Conservation (phyloP, 441 rosid species). For the Adansonia grandidieri region DNA sequence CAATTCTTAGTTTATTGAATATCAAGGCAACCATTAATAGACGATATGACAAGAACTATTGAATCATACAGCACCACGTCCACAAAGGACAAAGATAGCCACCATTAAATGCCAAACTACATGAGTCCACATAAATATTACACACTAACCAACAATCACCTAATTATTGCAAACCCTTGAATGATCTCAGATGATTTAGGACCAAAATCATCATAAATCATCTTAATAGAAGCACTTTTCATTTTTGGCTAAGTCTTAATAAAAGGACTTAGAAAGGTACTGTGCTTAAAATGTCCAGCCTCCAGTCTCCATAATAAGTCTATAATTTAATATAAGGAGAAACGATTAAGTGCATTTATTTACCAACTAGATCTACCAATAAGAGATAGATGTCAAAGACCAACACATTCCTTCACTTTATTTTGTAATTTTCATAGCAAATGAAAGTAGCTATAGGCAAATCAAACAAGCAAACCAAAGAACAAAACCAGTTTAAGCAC, state of each 20-base stretch:
- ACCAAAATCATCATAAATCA: not conserved
- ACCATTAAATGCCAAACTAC: not conserved
- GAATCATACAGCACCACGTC: slow-evolving; percentile 9
- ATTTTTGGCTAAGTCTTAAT: no score
- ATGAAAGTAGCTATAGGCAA: not conserved
- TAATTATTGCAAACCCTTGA: not conserved
- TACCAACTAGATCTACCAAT: slow-evolving; percentile 5
- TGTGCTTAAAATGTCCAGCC: slow-evolving; percentile 6
- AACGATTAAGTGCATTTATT: not conserved
- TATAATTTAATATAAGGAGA: slow-evolving; percentile 4
- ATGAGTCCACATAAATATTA: not conserved
- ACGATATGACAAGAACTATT: not conserved
- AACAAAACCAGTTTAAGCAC: slow-evolving; percentile 9
- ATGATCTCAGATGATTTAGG: not conserved
- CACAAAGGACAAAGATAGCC: not conserved
- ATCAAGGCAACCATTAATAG: not conserved
- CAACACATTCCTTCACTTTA: not conserved
- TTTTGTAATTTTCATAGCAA: slow-evolving; percentile 6
- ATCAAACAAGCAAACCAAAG: slow-evolving; percentile 7
- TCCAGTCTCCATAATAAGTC: not conserved
- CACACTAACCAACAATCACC: not conserved
- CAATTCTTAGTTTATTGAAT: slow-evolving; percentile 12
- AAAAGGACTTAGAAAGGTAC: not conserved
- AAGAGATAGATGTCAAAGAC: slow-evolving; percentile 1
- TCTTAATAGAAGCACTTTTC: not conserved